Evolutionary conservation across 148 eudicot genomes (phyloP), one percentile per base, ranked within the genome.

Genomic region (Bassia scoparia): DNA sequence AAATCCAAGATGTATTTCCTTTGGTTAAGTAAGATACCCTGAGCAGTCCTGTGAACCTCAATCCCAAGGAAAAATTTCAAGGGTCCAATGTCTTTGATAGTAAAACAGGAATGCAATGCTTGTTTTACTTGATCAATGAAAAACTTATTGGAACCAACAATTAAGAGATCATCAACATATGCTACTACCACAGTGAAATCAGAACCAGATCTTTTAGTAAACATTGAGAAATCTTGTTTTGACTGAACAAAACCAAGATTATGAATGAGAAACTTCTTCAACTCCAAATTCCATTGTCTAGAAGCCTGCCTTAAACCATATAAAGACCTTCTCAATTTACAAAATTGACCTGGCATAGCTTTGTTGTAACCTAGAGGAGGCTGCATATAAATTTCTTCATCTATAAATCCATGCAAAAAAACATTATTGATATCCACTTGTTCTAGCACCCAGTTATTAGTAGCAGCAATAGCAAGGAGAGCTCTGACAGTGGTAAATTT

Each of bases 271-370:
- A 24, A 18, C 5, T 18, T 23, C 0, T 52, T 9, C 1, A 72
- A 8, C 35, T 72, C 44, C 12, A 16, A 17, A 17, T 48, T 48
- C 46, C 75, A 72, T 24, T 58, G 60, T 8, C 76, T 13, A 13
- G 76, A 46, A 1, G 68, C 76, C 23, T 73, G 56, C n/a, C 34
- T 54, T 0, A 73, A 41, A 1, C 56, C 76, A 73, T 61, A 61
- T 27, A 73, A 3, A 9, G 62, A 34, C 34, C 14, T 59, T 14
- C 46, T 23, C 20, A 58, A 38, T 26, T 18, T 68, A 9, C 58
- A 48, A 17, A 68, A 38, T 3, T 46, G 10, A 34, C 37, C 23
- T 68, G n/a, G 10, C 24, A 3, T 2, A 5, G 17, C 3, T 11
- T 5, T 18, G 0, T 10, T 0, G 16, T 68, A 68, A 6, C 58